Evolutionary conservation across 148 eudicot genomes (phyloP), one percentile per base, ranked within the genome.

Genomic region (Cornus controversa): DNA sequence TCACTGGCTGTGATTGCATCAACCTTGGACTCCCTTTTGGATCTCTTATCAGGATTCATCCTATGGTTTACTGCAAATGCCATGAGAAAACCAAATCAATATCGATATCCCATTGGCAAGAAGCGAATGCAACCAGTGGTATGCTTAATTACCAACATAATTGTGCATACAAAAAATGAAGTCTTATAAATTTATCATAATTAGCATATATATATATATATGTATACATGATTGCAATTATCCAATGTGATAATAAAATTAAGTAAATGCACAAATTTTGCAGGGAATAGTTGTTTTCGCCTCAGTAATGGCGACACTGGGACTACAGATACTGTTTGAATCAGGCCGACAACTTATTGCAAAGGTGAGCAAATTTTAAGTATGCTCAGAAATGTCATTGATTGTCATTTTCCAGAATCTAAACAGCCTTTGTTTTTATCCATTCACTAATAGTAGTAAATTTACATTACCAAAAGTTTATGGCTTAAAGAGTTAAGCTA

Each of bases 121-220:
- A 84, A 75, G 40, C 75, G 91, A 53, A 84, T 89, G 89, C 91
- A 88, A 79, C 91, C 91, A 10, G 91, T 88, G 83, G 90, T 87
- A 85, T 71, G 88, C 77, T 5, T n/a, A n/a, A n/a, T n/a, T 20
- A 31, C 34, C 24, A 10, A 47, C 14, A 16, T 63, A 53, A 40
- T 9, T 40, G 45, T 40, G 45, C 45, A 40, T 0, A 29, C 3
- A 31, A 31, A 31, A 31, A 31, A 31, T 31, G 34, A 31, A 5
- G 2, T 31, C 34, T 2, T 31, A 31, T 31, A 3, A 31, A 31
- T 31, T 31, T 31, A 5, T 31, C 34, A 31, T 31, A 31, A 31
- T 31, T n/a, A n/a, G n/a, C n/a, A n/a, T n/a, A n/a, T n/a, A n/a
- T n/a, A n/a, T n/a, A n/a, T n/a, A n/a, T n/a, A n/a, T n/a, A n/a